These are phyloP conservation scores for Trichocomaceae sp. DNA, from an alignment of 2,329 filamentous ascomycete species.

Conservation along the genomic window DNA sequence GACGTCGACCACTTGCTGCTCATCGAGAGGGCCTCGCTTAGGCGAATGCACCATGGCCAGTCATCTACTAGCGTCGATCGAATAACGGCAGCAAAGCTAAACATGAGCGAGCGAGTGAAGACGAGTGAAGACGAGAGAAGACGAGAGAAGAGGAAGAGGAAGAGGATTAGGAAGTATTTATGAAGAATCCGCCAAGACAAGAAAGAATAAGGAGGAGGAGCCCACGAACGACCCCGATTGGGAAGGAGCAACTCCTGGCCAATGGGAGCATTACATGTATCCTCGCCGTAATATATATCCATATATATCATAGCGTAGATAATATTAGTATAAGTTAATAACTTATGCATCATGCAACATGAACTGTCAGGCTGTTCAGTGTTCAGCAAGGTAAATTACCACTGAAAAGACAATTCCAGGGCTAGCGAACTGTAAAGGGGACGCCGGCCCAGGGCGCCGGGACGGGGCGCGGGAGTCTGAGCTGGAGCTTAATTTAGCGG, in stretches of 20 bases:
- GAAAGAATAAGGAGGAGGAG: not conserved
- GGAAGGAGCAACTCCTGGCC: not conserved
- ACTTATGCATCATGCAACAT: not conserved
- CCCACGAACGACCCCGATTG: not conserved
- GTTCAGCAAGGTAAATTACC: not conserved
- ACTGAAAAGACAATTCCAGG: no score
- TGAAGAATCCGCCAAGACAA: not conserved
- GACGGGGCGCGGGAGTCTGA: not conserved
- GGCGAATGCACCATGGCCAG: conserved; percentile 5
- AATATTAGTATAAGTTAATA: no score
- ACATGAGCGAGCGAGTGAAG: not conserved
- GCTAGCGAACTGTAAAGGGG: not conserved
- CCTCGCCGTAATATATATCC: not conserved
- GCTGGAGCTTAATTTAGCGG: not conserved
- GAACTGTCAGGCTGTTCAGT: not conserved
- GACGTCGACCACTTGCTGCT: not conserved
- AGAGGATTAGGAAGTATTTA: not conserved
- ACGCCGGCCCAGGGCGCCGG: not conserved
- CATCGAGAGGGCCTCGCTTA: not conserved
- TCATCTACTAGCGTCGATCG: not conserved
- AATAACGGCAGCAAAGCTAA: not conserved
- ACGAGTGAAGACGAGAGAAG: no score
- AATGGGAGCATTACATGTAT: not conserved
- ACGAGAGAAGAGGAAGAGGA: no score
- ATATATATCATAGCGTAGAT: no score